Base-by-base conservation (phyloP, 148 eudicot species). In the Camellia lanceoleosa region DNA sequence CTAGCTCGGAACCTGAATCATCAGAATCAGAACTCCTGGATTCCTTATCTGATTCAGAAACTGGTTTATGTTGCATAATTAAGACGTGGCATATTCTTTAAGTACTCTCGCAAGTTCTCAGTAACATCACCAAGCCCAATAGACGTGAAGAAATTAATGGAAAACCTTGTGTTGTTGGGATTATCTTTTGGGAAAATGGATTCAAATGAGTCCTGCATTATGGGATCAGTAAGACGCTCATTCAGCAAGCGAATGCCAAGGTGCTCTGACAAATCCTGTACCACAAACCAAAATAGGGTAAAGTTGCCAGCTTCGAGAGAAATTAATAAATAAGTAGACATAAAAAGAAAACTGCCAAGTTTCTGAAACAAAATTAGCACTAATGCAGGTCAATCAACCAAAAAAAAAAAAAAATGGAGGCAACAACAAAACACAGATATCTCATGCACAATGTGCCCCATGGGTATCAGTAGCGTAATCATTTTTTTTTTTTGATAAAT, bases 111-210 rank as follows among this genome's bases (percentile, higher is more conserved):
- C 77, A 95, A 59, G 73, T 93, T 95, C 76, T 95, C 97, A 13
- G 97, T 93, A 73, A 95, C 92, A 30, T 97, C 97, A 78, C 97
- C 97, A 49, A 93, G 91, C 54, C 97, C 97, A 71, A 95, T 95
- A 0, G 97, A 90, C 2, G 97, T 93, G 82, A 93, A 95, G 82
- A 95, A 95, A 74, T 95, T 92, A 71, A 95, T 93, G 2, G 98
- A 75, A 54, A 95, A 93, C 44, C 98, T 75, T 0, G 98, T 90
- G 75, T 93, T 93, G 43, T 89, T 89, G 2, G 97, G 98, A 67
- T 91, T 93, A 20, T 95, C 97, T 75, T 73, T 88, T 0, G 97
- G 97, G 75, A 95, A 93, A 61, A 93, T 93, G 0, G 97, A 93
- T 44, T 93, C 98, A 30, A 93, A 89, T 0, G 94, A 85, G 15